Conservation (phyloP, 441 rosid species). For the Mallotus japonicus region DNA sequence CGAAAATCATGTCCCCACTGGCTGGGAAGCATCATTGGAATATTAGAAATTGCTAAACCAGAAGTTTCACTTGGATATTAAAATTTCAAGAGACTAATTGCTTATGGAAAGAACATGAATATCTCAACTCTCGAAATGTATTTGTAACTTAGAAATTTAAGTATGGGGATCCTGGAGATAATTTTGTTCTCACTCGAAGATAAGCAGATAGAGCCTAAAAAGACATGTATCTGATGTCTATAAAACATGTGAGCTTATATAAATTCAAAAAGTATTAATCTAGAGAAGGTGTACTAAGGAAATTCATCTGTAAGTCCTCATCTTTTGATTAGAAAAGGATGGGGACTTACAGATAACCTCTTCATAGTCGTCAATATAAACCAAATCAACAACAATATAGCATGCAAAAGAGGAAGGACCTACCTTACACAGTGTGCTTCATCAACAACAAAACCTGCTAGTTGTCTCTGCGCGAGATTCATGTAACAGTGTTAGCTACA, state of each 20-base stretch:
- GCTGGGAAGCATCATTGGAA: constrained; percentile 32
- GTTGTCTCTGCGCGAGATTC: constrained; percentile 48
- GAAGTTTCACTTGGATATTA: constrained; percentile 6
- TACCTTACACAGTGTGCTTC: constrained; percentile 98
- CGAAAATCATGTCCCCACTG: constrained; percentile 99
- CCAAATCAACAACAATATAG: constrained; percentile 5
- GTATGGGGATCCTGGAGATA: background rate
- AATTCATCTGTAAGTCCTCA: background rate
- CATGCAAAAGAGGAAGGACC: constrained; percentile 4
- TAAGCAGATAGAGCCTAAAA: background rate
- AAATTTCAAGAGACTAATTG: constrained; percentile 4
- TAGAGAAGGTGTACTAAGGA: background rate
- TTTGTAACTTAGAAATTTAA: background rate
- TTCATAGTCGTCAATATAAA: background rate
- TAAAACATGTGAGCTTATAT: background rate
- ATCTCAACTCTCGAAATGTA: background rate
- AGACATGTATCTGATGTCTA: background rate
- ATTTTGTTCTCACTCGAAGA: too few relatives aligned
- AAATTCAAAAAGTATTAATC: background rate
- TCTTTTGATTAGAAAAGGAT: background rate
- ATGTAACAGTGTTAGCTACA: constrained; percentile 9
- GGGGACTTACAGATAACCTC: background rate
- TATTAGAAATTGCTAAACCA: constrained; percentile 1
- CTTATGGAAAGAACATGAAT: background rate
- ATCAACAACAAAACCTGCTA: constrained; percentile 87